These are phyloP conservation scores for Heimioporus sp. DNA, from an alignment of 768 basidiomycete species.

Conservation along the genomic window DNA sequence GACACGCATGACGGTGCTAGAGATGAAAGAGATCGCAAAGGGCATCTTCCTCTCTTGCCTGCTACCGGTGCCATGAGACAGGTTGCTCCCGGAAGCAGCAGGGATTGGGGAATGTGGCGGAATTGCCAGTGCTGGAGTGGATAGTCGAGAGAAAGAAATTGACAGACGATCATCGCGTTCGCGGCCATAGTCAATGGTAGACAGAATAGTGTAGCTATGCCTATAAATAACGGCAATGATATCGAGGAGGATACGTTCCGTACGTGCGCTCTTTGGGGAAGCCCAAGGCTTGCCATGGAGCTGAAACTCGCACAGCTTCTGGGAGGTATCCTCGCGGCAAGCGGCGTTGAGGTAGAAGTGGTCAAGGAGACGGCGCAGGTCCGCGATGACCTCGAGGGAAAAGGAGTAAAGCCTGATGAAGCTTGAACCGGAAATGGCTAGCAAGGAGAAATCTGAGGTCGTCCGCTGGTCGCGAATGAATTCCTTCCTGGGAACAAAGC, in stretches of 20 bases:
- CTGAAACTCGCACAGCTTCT: conserved; percentile 64
- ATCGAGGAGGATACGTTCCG: conserved; percentile 70
- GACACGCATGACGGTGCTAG: conserved; percentile 66
- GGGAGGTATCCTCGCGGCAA: conserved; percentile 52
- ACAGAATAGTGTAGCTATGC: conserved; percentile 61
- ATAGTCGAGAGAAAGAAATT: conserved; percentile 64
- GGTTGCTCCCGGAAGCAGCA: conserved; percentile 36
- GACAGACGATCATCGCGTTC: conserved; percentile 72
- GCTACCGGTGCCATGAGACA: conserved; percentile 36
- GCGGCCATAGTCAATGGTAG: conserved; percentile 73
- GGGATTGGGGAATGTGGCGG: conserved; percentile 39
- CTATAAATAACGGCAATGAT: conserved; percentile 62
- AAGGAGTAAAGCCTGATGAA: conserved; percentile 72
- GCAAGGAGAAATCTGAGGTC: conserved; percentile 62
- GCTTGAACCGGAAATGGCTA: conserved; percentile 65
- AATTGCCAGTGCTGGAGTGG: conserved; percentile 32
- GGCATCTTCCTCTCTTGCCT: conserved; percentile 41
- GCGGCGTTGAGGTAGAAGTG: conserved; percentile 39
- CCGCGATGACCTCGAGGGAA: conserved; percentile 46
- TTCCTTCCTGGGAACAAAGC: conserved; percentile 69
- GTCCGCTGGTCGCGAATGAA: conserved; percentile 59
- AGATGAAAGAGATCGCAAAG: conserved; percentile 74
- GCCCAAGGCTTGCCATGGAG: conserved; percentile 74
- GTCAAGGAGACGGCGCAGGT: conserved; percentile 58
- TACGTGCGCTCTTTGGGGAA: conserved; percentile 58